Base-by-base conservation (phyloP, 176 grass and related monocot species). In the Cenchrus americanus region DNA sequence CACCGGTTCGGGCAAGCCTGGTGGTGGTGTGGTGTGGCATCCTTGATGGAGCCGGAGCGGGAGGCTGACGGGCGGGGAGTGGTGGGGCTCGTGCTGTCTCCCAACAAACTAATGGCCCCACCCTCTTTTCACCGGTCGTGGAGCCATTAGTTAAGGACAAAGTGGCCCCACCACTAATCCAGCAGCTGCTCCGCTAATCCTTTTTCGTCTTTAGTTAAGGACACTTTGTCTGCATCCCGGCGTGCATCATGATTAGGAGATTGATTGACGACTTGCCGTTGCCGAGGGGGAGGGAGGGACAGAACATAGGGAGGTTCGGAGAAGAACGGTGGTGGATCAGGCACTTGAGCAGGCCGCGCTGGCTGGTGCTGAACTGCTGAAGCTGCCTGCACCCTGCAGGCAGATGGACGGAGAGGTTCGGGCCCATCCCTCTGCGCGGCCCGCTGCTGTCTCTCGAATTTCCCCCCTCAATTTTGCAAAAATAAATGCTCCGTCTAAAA, bases 21-120 rank as follows among this genome's bases (percentile, higher is more conserved):
- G 71, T 7, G 71, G 47, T 18, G 23, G 44, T 1, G 47, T 43
- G 7, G 42, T 43, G 7, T 14, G 64, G 50, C 8, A 17, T 9
- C 49, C 8, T 22, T 2, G 57, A 2, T 18, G 5, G 34, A 55
- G 5, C 59, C 8, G 7, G 73, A 42, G 54, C 74, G 34, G 34
- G 37, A 47, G 5, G 5, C 61, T 6, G 8, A 19, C 54, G 47
- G 47, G 43, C 42, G 42, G 26, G 57, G 59, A 14, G 46, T 14
- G 71, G 71, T 78, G 78, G 82, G 88, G 37, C 48, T 71, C 72
- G 41, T 13, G 32, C 48, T 86, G 88, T 90, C 73, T 15, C 83
- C 83, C 66, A 78, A 82, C 79, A 0, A 41, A 81, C 76, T 24
- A 9, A 9, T 2, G 23, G 32, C 44, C 59, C 46, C 46, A 15